Percentiles rank a stretch among this genome's conserved stretches.
Evolutionary conservation across 257 asterid genomes (phyloP).

Genomic region (Solanum neorickii): DNA sequence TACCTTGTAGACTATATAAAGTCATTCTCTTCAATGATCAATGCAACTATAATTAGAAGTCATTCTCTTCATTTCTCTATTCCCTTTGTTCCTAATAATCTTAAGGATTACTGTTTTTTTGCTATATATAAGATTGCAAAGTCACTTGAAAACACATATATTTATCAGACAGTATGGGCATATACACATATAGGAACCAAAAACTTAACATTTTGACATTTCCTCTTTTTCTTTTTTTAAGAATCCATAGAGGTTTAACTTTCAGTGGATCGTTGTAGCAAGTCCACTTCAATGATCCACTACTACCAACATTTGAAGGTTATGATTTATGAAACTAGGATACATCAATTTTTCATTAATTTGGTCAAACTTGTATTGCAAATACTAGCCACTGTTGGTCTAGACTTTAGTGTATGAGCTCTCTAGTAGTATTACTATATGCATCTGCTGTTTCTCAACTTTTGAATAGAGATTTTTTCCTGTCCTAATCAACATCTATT

Average conservation of each 20-base stretch:
- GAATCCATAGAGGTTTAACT: neutral
- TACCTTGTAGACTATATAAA: too few species aligned
- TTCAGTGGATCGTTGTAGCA: neutral
- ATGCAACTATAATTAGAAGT: too few species aligned
- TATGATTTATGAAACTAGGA: neutral
- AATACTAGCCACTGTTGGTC: neutral
- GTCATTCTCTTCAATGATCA: too few species aligned
- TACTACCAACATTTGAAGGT: neutral
- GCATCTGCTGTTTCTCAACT: neutral
- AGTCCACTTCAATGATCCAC: neutral
- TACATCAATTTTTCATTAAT: neutral
- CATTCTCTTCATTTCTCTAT: neutral
- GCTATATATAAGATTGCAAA: neutral
- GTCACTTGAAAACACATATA: neutral
- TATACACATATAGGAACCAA: neutral
- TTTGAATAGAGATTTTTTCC: neutral
- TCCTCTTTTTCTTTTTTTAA: neutral
- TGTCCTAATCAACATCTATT: neutral
- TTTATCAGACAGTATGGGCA: neutral
- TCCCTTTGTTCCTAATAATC: neutral
- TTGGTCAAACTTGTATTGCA: neutral
- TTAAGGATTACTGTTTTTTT: neutral
- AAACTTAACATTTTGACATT: neutral
- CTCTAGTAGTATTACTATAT: neutral
- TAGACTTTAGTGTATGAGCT: neutral